Base-by-base conservation (phyloP, 495 filamentous ascomycete species). In the Hypomontagnella monticulosa region DNA sequence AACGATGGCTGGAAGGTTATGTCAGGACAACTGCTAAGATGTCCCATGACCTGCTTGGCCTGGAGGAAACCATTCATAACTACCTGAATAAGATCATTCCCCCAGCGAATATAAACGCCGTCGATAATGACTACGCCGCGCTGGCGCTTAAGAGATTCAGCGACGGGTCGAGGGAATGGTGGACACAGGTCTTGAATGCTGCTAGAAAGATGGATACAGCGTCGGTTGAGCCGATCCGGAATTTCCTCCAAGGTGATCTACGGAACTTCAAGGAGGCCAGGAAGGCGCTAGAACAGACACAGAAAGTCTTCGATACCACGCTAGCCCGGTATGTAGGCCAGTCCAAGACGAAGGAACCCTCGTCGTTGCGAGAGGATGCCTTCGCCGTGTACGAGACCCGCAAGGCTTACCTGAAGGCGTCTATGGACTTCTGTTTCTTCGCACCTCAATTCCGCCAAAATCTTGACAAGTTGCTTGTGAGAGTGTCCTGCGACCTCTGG, bases 371-470 rank as follows among this genome's bases (percentile, higher is more conserved):
- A 46, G 95, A 99, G 75, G 95, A 99, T 76, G 94, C 96, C 0
- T 99, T 98, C 70, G 89, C 95, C 74, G 87, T 99, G 34, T 95
- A 97, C 65, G 96, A 98, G 82, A 91, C 93, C 12, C 87, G 94
- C 47, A 94, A 93, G 75, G 87, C 88, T 14, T 99, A 98, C 71
- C 82, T 97, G 18, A 94, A 91, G 76, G 90, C 93, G 0, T 93
- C 92, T 6, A 87, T 98, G 86, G 95, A 99, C 74, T 98, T 93
- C 66, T 95, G 92, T 64, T 86, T 96, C 40, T 83, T 89, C 48
- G 92, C 91, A 14, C 93, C 96, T 5, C 89, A 95, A 71, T 73
- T 97, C 19, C 85, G 95, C 18, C 86, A 86, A 62, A 85, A 87
- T 2, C 83, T 99, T 19, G 95, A 98, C 71, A 88, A 88, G 73